A percentile compares a stretch with the other conserved stretches of the same genome.
Conservation (phyloP, 2,329 filamentous ascomycete genomes). For the Fusarium avenaceum region DNA sequence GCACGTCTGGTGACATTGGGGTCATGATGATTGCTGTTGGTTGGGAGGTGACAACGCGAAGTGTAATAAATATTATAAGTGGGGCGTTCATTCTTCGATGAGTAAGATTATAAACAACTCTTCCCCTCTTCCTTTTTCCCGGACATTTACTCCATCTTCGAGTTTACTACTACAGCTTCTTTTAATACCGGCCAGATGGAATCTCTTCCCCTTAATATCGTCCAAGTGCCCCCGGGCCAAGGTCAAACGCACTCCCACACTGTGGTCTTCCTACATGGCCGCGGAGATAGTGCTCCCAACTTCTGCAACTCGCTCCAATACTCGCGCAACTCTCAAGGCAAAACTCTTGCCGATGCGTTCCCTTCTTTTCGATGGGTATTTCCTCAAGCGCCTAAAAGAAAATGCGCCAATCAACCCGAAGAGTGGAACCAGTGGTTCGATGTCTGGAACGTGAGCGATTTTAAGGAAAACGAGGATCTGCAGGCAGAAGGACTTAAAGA, state of each 20-base stretch:
- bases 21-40: not conserved
- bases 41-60: too few relatives aligned
- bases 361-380: conserved; percentile 66
- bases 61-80: not conserved
- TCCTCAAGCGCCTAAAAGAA: conserved; percentile 57
- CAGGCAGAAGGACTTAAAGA: conserved; percentile 59
- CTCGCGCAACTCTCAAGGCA: conserved; percentile 51
- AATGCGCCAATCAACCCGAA: conserved; percentile 45
- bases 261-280: conserved; percentile 61
- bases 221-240: conserved; percentile 2
- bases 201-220: not conserved
- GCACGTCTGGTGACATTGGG: not conserved
- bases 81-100: not conserved
- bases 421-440: conserved; percentile 65
- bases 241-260: conserved; percentile 56
- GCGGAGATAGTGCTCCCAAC: conserved; percentile 56
- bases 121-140: not conserved
- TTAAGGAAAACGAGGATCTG: conserved; percentile 58
- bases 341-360: conserved; percentile 56
- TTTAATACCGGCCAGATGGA: not conserved
- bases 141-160: not conserved
- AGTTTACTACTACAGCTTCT: not conserved
- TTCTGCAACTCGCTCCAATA: conserved; percentile 52
- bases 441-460: conserved; percentile 59
- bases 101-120: not conserved